Base-by-base conservation (phyloP, 2,329 filamentous ascomycete species). In the Ascochyta koolunga region DNA sequence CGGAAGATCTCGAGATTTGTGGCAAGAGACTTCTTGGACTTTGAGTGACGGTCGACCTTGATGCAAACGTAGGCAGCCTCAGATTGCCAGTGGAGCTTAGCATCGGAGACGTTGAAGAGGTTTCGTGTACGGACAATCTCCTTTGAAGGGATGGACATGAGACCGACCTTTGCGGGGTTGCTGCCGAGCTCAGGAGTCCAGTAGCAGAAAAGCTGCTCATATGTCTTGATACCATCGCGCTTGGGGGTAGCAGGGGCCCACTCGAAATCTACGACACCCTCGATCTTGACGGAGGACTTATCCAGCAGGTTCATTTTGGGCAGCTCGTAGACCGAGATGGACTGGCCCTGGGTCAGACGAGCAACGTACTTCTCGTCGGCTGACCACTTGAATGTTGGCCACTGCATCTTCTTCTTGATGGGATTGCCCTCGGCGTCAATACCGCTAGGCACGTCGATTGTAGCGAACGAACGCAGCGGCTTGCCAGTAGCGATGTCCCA, bases 381-480 rank as follows among this genome's bases (percentile, higher is more conserved):
- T 25, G 95, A 98, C 95, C 95, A 99, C 81, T 99, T 99, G 86
- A 99, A 99, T 2, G 93, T 93, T 21, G 95, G 95, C 95, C 95
- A 99, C 72, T 95, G 90, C 67, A 96, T 87, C 84, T 97, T 97
- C 77, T 92, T 91, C 83, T 96, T 96, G 61, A 85, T 79, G 25
- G 85, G 84, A 56, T 86, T 81, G 57, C 85, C 86, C 32, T 87
- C 85, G 32, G 81, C 82, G 50, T 87, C 87, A 43, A 76, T 78
- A 42, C 84, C 82, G 61, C 83, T 84, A 25, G 90, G 86, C 13
- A 90, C 79, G 64, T 99, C 95, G 60, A 96, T 84, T 65, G 93
- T 96, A 60, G 91, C 87, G 73, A 99, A 99, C 0, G 95, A 98
- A 60, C 95, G 90, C 44, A 99, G 83, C 51, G 93, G 91, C 75